Percentiles rank a stretch among this genome's conserved stretches.
Evolutionary conservation across 2,329 filamentous ascomycete genomes (phyloP).

Genomic region (Penicillium sp.): DNA sequence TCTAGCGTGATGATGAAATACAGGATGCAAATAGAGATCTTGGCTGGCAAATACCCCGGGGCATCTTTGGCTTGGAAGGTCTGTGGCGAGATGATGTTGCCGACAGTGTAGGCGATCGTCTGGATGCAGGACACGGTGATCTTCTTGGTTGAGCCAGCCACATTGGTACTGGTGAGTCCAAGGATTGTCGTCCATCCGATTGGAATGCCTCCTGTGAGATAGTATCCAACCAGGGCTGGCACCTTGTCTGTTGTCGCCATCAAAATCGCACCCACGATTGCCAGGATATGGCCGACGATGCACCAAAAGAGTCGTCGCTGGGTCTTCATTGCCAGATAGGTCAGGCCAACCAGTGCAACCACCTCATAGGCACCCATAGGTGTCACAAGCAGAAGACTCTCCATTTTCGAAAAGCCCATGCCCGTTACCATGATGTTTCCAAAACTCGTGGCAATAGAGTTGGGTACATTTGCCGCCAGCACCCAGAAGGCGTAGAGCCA

Average conservation of each 20-base stretch:
- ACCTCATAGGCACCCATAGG: constrained; percentile 41
- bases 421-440: constrained; percentile 40
- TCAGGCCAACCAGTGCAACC: constrained; percentile 37
- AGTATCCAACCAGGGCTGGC: constrained; percentile 39
- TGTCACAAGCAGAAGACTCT: constrained; percentile 39
- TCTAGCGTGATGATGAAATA: constrained; percentile 31
- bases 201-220: constrained; percentile 39
- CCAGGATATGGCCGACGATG: constrained; percentile 37
- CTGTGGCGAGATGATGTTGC: constrained; percentile 46
- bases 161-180: constrained; percentile 37
- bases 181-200: constrained; percentile 43
- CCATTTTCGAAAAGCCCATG: constrained; percentile 35
- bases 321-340: constrained; percentile 39
- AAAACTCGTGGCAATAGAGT: constrained; percentile 40
- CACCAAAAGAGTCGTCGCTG: constrained; percentile 36
- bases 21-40: constrained; percentile 29
- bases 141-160: constrained; percentile 40
- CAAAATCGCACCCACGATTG: constrained; percentile 38
- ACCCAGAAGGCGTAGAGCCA: constrained; percentile 39
- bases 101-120: constrained; percentile 39
- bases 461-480: constrained; percentile 40
- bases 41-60: constrained; percentile 29
- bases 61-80: constrained; percentile 41
- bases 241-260: constrained; percentile 41
- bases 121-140: constrained; percentile 36